phyloP scores from a whole-genome alignment of 108 stramenopile genomes.

The Nitzschia sp. region DNA sequence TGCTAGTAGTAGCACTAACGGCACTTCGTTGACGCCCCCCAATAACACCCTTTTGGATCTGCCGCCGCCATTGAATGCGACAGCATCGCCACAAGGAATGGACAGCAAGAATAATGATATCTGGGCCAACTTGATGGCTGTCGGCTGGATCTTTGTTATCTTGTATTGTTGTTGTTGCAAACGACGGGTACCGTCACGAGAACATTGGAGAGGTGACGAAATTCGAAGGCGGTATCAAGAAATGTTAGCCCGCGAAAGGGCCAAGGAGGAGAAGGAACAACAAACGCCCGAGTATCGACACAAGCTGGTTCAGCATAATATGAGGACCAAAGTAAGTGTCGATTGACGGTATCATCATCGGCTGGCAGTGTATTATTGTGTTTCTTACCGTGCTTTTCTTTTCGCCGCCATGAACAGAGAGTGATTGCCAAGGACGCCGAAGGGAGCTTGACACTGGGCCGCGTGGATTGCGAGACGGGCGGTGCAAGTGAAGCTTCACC shows the following conservation, averaged over 20 bases:
- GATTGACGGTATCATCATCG: background rate
- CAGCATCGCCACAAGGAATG: too few species aligned
- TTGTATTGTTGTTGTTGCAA: constrained; percentile 1
- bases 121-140: constrained; percentile 5
- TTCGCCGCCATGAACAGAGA: background rate
- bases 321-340: constrained; percentile 13
- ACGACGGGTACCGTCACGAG: constrained; percentile 7
- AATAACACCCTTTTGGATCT: too few species aligned
- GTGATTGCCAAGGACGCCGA: constrained; percentile 22
- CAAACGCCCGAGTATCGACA: constrained; percentile 15
- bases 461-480: background rate
- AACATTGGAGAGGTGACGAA: constrained; percentile 22
- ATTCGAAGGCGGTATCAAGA: constrained; percentile 22
- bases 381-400: background rate
- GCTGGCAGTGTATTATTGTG: background rate
- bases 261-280: background rate
- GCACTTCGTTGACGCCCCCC: too few species aligned
- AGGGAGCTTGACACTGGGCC: constrained; percentile 14
- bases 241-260: constrained; percentile 3
- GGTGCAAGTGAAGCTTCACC: too few species aligned
- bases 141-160: constrained; percentile 4
- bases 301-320: background rate
- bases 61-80: too few species aligned
- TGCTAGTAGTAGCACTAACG: too few species aligned
- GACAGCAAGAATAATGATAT: background rate